Evolutionary conservation across 768 basidiomycete species (phyloP).

Genomic region (Cystobasidium onofrii): DNA sequence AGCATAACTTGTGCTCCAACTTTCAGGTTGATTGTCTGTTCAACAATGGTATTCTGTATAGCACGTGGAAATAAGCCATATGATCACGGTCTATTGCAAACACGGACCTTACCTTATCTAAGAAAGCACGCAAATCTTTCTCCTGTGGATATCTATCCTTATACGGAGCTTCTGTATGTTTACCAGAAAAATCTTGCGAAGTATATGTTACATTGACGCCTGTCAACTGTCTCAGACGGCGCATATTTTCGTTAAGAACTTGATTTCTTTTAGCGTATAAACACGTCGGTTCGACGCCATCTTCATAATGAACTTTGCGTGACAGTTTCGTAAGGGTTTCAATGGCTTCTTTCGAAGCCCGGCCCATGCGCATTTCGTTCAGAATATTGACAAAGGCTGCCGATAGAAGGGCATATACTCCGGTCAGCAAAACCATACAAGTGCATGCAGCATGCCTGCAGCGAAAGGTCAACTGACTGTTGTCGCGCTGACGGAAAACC

Average conservation of each 20-base stretch:
- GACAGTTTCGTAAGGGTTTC: conserved; percentile 60
- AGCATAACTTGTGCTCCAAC: conserved; percentile 83
- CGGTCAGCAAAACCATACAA: too few species aligned
- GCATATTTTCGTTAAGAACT: conserved; percentile 1
- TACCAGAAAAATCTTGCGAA: background rate
- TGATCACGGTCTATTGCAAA: background rate
- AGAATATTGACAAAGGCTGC: conserved; percentile 87
- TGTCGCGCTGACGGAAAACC: conserved; percentile 88
- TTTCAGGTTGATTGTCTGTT: conserved; percentile 56
- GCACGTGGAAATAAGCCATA: too few species aligned
- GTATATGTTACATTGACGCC: background rate
- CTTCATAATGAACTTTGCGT: conserved; percentile 61
- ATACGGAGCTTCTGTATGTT: background rate
- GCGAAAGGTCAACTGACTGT: conserved; percentile 55
- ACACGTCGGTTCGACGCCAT: conserved; percentile 53
- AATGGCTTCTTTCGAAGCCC: conserved; percentile 58
- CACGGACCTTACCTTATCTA: conserved; percentile 21
- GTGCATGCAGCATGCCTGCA: too few species aligned
- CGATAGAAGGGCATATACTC: background rate
- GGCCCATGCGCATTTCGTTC: conserved; percentile 94
- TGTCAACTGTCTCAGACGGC: background rate
- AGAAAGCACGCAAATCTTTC: background rate
- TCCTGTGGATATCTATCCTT: background rate
- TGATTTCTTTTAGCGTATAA: background rate
- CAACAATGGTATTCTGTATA: conserved; percentile 19